A percentile compares a stretch with the other conserved stretches of the same genome.
phyloP scores from a whole-genome alignment of 2,329 filamentous ascomycete genomes.

The Penicillium digitatum region DNA sequence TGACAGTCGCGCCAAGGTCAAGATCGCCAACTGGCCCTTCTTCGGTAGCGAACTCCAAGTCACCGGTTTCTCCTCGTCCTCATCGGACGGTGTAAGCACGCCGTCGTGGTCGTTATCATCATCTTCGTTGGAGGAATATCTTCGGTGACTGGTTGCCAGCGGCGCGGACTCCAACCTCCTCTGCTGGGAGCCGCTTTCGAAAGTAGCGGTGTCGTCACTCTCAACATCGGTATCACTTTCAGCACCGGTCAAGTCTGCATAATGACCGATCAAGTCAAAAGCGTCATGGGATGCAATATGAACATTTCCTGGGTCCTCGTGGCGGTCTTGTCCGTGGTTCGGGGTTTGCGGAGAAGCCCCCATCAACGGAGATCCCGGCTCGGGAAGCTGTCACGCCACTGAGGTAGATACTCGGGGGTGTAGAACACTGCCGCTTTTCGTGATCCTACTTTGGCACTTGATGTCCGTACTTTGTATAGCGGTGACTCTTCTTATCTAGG shows the following conservation, averaged over 20 bases:
- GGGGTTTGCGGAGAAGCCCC: conserved; percentile 14
- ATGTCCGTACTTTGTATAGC: background rate
- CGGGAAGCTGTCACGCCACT: conserved; percentile 3
- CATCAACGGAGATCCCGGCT: conserved; percentile 15
- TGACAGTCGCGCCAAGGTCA: conserved; percentile 73
- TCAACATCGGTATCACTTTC: conserved; percentile 15
- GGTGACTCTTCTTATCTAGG: background rate
- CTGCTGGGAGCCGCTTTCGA: conserved; percentile 6
- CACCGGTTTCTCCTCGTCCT: conserved; percentile 46
- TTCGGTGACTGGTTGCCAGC: conserved; percentile 9
- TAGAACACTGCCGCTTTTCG: background rate
- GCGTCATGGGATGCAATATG: background rate
- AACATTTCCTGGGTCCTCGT: background rate
- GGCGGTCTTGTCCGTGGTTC: conserved; percentile 10
- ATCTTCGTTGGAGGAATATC: conserved; percentile 15
- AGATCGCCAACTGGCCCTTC: conserved; percentile 71
- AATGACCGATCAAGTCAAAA: background rate
- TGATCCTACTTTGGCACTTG: background rate
- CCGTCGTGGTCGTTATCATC: conserved; percentile 15
- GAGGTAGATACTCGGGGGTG: background rate
- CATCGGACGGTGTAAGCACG: conserved; percentile 1
- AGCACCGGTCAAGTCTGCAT: conserved; percentile 3
- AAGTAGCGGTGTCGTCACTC: conserved; percentile 20
- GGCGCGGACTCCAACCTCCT: conserved; percentile 15
- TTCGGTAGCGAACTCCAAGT: conserved; percentile 70